A percentile compares a stretch with the other conserved stretches of the same genome.
Evolutionary conservation across 108 stramenopile genomes (phyloP).

Genomic region (Ochromonas danica): DNA sequence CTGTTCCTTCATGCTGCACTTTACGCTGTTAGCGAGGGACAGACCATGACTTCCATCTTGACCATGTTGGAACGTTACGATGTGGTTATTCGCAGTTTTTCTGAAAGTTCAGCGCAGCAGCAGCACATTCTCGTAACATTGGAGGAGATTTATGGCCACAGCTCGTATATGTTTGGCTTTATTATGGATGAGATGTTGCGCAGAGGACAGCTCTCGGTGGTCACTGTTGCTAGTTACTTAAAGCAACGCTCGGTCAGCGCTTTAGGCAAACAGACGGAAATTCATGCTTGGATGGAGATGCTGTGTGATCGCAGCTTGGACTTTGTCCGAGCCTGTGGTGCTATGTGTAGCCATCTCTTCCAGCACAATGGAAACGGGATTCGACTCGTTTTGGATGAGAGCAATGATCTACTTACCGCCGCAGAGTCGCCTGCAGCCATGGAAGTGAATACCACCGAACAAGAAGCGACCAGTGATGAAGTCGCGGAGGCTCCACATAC

Average conservation of each 20-base stretch:
- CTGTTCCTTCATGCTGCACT: no score
- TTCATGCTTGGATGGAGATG: not conserved
- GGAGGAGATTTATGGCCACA: no score
- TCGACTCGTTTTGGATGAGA: not conserved
- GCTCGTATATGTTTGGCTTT: not conserved
- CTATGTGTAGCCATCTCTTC: no score
- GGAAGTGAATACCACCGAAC: not conserved
- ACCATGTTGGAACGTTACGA: no score
- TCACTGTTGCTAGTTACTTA: not conserved
- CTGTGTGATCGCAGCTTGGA: not conserved
- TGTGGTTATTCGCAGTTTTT: no score
- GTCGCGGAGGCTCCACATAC: not conserved
- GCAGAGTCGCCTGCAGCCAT: not conserved
- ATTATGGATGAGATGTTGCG: conserved; percentile 1
- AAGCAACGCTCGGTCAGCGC: not conserved
- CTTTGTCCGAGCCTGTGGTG: not conserved
- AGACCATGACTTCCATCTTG: no score
- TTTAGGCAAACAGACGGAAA: not conserved
- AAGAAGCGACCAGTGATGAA: not conserved
- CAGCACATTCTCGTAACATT: no score
- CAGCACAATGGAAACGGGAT: no score
- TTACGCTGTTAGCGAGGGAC: no score
- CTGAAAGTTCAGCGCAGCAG: no score
- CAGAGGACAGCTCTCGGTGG: not conserved
- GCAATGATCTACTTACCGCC: not conserved